Conservation (phyloP, 805 yeast species). For the Yarrowia keelungensis region DNA sequence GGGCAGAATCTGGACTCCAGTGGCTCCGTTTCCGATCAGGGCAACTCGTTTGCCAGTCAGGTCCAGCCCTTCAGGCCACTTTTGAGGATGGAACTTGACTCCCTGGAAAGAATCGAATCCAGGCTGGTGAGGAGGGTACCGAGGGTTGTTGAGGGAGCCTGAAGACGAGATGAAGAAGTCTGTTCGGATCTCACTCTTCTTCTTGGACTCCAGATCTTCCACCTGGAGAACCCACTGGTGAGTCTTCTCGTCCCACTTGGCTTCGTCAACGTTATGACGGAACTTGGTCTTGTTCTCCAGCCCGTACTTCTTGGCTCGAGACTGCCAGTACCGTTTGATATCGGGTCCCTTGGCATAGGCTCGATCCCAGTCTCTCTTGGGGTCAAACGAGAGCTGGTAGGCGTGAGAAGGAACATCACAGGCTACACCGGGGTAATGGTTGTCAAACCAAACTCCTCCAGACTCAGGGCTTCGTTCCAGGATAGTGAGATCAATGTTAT, state of each 20-base stretch:
- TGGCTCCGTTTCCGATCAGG: slow-evolving; percentile 51
- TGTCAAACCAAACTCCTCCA: slow-evolving; percentile 47
- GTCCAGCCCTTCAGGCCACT: slow-evolving; percentile 47
- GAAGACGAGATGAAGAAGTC: slow-evolving; percentile 45
- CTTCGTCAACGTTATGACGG: slow-evolving; percentile 41
- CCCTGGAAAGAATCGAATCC: slow-evolving; percentile 49
- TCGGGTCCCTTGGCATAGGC: slow-evolving; percentile 45
- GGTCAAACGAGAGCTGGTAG: slow-evolving; percentile 46
- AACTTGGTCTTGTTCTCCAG: slow-evolving; percentile 43
- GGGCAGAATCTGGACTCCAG: slow-evolving; percentile 50
- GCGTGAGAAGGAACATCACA: slow-evolving; percentile 47
- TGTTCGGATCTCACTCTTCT: slow-evolving; percentile 41
- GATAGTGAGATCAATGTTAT: slow-evolving; percentile 23
- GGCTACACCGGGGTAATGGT: slow-evolving; percentile 45
- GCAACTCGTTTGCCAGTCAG: slow-evolving; percentile 47
- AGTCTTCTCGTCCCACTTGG: slow-evolving; percentile 44
- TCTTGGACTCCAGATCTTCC: slow-evolving; percentile 29
- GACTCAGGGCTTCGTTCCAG: slow-evolving; percentile 47
- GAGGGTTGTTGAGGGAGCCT: slow-evolving; percentile 47
- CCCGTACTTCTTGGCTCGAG: slow-evolving; percentile 44
- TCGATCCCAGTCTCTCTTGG: slow-evolving; percentile 46
- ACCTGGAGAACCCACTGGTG: slow-evolving; percentile 39
- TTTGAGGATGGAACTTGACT: slow-evolving; percentile 48
- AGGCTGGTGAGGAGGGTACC: slow-evolving; percentile 45
- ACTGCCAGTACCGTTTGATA: slow-evolving; percentile 44